These are phyloP conservation scores for Sophora flavescens DNA, from an alignment of 306 rosid genomes.

Conservation along the genomic window DNA sequence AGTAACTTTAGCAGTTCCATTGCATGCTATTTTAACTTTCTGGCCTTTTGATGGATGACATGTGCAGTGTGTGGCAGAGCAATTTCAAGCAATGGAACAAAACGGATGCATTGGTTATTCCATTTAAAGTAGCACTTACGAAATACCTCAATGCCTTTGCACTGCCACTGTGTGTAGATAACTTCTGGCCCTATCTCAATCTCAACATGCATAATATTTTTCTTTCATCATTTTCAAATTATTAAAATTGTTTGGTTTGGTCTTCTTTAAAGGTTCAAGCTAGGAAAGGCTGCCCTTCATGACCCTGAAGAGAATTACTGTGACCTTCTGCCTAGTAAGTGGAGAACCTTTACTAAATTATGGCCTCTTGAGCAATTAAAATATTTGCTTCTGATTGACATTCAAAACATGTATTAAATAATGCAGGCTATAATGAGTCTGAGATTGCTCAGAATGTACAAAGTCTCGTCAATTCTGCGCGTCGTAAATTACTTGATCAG, in stretches of 20 bases:
- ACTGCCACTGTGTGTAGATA: conserved; percentile 60
- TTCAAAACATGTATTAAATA: conserved; percentile 34
- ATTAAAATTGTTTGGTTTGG: conserved; percentile 37
- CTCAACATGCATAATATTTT: conserved; percentile 3
- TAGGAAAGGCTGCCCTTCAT: conserved; percentile 39
- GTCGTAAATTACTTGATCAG: conserved; percentile 76
- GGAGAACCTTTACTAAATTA: conserved; percentile 21
- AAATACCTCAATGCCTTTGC: conserved; percentile 54
- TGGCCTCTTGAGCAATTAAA: conserved; percentile 1
- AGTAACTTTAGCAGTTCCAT: conserved; percentile 16
- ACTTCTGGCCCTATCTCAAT: conserved; percentile 29
- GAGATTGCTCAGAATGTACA: conserved; percentile 39
- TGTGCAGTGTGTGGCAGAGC: conserved; percentile 72
- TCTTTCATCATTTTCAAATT: conserved; percentile 37
- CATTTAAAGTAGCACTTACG: conserved; percentile 56
- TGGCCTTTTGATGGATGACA: conserved; percentile 48
- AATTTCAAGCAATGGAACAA: conserved; percentile 50
- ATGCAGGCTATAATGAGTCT: conserved; percentile 57
- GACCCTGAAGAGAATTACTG: conserved; percentile 46
- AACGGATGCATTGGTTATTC: conserved; percentile 46
- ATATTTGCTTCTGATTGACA: conserved; percentile 11
- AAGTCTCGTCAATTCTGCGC: conserved; percentile 45
- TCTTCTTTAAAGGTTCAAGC: conserved; percentile 60
- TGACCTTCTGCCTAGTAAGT: conserved; percentile 63
- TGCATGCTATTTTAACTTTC: conserved; percentile 16